Evolutionary conservation across 2,329 filamentous ascomycete genomes (phyloP).

Genomic region (Colletotrichum orchidophilum): DNA sequence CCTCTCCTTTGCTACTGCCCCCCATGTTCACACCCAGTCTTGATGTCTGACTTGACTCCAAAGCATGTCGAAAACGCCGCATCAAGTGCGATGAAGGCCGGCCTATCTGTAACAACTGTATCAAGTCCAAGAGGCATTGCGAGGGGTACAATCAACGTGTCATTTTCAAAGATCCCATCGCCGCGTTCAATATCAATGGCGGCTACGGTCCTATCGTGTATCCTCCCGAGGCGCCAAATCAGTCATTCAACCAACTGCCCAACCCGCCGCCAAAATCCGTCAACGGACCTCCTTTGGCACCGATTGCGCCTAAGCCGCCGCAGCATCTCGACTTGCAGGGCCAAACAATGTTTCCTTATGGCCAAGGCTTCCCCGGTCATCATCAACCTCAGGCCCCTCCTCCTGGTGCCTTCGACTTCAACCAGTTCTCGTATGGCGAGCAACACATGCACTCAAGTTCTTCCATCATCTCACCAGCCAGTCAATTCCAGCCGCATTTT

Average conservation of each 20-base stretch:
- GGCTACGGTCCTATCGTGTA: conserved; percentile 57
- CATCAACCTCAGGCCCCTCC: conserved; percentile 37
- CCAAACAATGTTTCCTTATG: conserved; percentile 41
- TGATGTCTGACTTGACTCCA: conserved; percentile 22
- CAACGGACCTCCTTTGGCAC: conserved; percentile 50
- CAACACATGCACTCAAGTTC: conserved; percentile 30
- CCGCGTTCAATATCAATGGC: conserved; percentile 60
- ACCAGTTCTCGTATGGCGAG: conserved; percentile 36
- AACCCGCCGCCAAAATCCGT: conserved; percentile 50
- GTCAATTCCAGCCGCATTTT: conserved; percentile 30
- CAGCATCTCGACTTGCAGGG: conserved; percentile 46
- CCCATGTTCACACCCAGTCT: background rate
- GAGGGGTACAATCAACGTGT: conserved; percentile 86
- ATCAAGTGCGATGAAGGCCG: conserved; percentile 97
- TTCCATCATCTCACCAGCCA: conserved; percentile 24
- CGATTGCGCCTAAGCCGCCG: conserved; percentile 63
- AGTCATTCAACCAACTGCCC: conserved; percentile 56
- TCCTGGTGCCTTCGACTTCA: conserved; percentile 34
- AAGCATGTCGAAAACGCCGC: conserved; percentile 90
- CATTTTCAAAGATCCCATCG: conserved; percentile 79
- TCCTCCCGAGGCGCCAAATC: conserved; percentile 54
- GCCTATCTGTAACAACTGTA: conserved; percentile 83
- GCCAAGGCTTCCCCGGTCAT: conserved; percentile 40
- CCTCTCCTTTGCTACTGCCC: background rate
- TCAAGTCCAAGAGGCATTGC: conserved; percentile 85